Base-by-base conservation (phyloP, 352 stramenopile genomes). In the Phytopythium delawarense region DNA sequence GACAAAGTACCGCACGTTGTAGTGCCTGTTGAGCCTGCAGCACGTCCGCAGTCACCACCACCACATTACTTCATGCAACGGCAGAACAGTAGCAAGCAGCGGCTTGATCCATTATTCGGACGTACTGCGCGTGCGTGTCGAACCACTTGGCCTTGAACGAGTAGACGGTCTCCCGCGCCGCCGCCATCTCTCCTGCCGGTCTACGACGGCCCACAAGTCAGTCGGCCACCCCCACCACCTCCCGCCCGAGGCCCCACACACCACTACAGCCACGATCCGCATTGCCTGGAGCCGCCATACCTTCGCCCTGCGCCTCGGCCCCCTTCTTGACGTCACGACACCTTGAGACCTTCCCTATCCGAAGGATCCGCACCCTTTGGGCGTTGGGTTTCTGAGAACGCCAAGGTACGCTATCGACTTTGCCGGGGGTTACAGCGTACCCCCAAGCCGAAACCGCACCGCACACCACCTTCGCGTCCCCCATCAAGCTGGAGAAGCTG, bases 61-160 rank as follows among this genome's bases (percentile, higher is more conserved):
- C 35, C 35, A 40, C 35, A 16, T 32, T 15, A 40, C 1, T 1
- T 16, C 35, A 40, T 15, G 9, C 8, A 11, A 7, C 2, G 35
- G 16, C 3, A 40, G 35, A 40, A 35, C 39, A 18, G 35, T 18
- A 23, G 45, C 37, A 60, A 16, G 35, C 12, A 40, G 35, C 4
- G 39, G 39, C 5, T 13, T 45, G 39, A 7, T 21, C 11, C 42
- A n/a, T 2, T 1, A 18, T 20, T 15, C 6, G 0, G 15, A 35
- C 66, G 20, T 66, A 92, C 83, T 92, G 83, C 37, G 83, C 83
- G 46, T 91, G 79, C 12, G 74, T 76, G 61, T 92, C 83, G 61
- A 92, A 92, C 81, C 81, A 92, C 40, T 73, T 79, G 64, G 83
- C 81, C 61, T 91, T 90, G 71, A 92, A 92, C 39, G 78, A 89